Percentiles rank a stretch among this genome's conserved stretches.
These are phyloP conservation scores for Trametes sanguinea DNA, from an alignment of 768 basidiomycete genomes.

Conservation along the genomic window DNA sequence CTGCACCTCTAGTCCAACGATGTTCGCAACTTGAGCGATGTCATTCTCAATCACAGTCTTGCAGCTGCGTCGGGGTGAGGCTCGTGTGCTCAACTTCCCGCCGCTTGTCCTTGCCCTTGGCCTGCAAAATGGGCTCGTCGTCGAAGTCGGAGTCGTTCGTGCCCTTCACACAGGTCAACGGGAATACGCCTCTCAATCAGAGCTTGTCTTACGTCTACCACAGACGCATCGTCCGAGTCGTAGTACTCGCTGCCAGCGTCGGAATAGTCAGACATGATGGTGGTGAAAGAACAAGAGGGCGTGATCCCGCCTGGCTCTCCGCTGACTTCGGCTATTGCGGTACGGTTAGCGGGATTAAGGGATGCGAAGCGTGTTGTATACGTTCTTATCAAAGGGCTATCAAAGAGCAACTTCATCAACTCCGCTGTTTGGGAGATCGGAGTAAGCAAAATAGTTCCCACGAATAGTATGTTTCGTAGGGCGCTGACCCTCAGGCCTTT, in stretches of 20 bases:
- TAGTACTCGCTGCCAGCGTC: conserved; percentile 30
- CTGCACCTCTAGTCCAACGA: conserved; percentile 35
- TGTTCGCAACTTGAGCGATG: conserved; percentile 29
- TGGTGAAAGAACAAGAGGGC: conserved; percentile 4
- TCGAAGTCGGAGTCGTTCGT: conserved; percentile 31
- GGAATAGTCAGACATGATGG: conserved; percentile 33
- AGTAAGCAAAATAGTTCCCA: no score
- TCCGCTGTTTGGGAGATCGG: no score
- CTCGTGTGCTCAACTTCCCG: conserved; percentile 25
- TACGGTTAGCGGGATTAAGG: neutral
- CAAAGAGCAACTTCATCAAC: no score
- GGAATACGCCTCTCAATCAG: neutral
- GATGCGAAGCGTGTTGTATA: no score
- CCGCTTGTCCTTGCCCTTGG: conserved; percentile 32
- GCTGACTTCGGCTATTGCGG: neutral
- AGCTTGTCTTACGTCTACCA: conserved; percentile 23
- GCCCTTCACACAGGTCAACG: conserved; percentile 12
- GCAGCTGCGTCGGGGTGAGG: conserved; percentile 28
- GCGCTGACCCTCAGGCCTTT: no score
- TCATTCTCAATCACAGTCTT: conserved; percentile 29
- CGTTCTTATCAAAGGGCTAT: no score
- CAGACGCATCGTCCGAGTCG: conserved; percentile 27
- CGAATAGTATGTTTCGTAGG: no score
- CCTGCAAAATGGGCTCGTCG: conserved; percentile 16
- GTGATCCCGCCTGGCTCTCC: neutral